Conservation (phyloP, 176 grass and related monocot genomes). For the Juncus effusus region DNA sequence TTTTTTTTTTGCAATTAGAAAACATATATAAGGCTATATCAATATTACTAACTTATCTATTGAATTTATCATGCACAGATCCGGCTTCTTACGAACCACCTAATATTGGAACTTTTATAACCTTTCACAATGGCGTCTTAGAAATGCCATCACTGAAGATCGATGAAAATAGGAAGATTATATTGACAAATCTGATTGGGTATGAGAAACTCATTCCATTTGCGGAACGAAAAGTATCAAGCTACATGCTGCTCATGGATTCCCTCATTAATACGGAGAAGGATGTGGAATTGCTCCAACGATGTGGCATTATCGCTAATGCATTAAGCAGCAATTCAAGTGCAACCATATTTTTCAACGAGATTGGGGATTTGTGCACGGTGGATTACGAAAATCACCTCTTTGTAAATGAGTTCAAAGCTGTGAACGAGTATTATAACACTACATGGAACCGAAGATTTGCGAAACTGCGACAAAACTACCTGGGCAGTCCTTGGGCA, state of each 20-base stretch:
- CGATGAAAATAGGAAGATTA: no score
- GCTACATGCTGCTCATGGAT: conserved; percentile 4
- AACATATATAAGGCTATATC: neutral
- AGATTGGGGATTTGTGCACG: neutral
- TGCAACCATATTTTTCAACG: neutral
- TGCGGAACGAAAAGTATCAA: neutral
- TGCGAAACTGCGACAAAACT: neutral
- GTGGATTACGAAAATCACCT: neutral
- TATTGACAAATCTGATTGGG: no score
- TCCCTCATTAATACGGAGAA: neutral
- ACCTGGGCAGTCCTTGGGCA: conserved; percentile 3
- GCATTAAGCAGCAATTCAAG: neutral
- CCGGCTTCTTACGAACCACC: no score
- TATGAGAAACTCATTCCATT: neutral
- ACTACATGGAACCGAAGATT: neutral
- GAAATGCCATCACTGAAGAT: no score
- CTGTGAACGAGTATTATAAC: neutral
- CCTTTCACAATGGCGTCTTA: no score
- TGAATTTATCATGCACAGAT: neutral
- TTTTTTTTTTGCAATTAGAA: neutral
- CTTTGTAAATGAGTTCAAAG: neutral
- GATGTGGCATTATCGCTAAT: neutral
- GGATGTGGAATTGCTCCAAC: conserved; percentile 4
- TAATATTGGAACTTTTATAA: neutral
- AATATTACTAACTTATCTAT: neutral